A percentile compares a stretch with the other conserved stretches of the same genome.
phyloP scores from a whole-genome alignment of 768 basidiomycete genomes.

The Agaricus sinodeliciosus region DNA sequence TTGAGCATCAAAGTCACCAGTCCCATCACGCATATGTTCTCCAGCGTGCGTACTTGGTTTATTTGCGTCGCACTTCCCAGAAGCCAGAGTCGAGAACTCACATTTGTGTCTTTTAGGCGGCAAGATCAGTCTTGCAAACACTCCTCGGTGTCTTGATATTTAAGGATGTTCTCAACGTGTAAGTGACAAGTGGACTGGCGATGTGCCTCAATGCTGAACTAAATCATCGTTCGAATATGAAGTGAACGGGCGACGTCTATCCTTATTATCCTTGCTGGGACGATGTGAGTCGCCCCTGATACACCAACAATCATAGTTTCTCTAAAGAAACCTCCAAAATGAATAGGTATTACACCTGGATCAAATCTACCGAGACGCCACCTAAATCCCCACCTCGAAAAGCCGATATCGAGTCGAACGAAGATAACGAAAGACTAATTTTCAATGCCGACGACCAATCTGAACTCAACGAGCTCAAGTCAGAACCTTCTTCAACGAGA shows the following conservation, averaged over 20 bases:
- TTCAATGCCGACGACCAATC: conserved; percentile 10
- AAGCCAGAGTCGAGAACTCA: conserved; percentile 1
- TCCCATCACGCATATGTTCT: conserved; percentile 84
- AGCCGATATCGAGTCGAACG: conserved; percentile 17
- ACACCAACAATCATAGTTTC: neutral
- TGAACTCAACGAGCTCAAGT: conserved; percentile 6
- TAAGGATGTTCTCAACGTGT: conserved; percentile 67
- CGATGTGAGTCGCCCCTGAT: conserved; percentile 39
- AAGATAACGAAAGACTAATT: conserved; percentile 2
- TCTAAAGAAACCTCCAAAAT: neutral
- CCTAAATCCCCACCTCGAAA: conserved; percentile 11
- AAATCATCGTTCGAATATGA: neutral
- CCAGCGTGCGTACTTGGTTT: conserved; percentile 45
- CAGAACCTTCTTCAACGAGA: neutral
- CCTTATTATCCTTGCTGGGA: conserved; percentile 58
- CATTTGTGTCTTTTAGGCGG: conserved; percentile 42
- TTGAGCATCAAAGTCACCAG: conserved; percentile 79
- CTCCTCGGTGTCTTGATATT: conserved; percentile 75
- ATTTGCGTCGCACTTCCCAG: neutral
- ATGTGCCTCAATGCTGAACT: neutral
- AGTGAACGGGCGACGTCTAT: conserved; percentile 65
- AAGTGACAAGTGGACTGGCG: conserved; percentile 22
- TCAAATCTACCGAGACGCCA: conserved; percentile 21
- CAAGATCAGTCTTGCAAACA: conserved; percentile 79
- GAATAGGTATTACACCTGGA: conserved; percentile 53